A percentile compares a stretch with the other conserved stretches of the same genome.
These are phyloP conservation scores for Malassezia obtusa DNA, from an alignment of 1,284 basidiomycete genomes.

Conservation along the genomic window DNA sequence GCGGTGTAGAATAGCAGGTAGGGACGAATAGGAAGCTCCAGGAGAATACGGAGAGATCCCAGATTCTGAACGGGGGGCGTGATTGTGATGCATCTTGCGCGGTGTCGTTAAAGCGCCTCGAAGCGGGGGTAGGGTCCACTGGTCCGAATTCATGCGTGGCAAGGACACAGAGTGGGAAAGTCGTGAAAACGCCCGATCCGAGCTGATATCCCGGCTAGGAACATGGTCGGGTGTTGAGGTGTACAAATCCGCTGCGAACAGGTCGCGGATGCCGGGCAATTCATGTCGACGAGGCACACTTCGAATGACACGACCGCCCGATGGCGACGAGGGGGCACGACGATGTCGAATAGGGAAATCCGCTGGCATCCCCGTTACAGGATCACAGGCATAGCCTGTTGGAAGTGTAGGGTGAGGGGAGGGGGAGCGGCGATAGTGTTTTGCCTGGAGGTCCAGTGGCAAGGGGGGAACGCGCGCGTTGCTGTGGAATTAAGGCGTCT, in stretches of 20 bases:
- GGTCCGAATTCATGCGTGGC: neutral
- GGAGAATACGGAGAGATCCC: neutral
- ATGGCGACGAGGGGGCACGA: neutral
- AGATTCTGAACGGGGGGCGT: neutral
- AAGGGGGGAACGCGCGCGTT: too few species aligned
- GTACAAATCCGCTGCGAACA: neutral
- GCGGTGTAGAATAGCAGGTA: neutral
- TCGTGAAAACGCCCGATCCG: neutral
- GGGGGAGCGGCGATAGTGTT: too few species aligned
- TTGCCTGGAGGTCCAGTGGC: too few species aligned
- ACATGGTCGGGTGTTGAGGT: neutral
- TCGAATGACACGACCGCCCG: neutral
- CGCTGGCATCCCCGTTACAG: neutral
- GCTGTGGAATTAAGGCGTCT: too few species aligned
- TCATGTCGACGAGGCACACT: neutral
- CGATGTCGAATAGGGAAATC: neutral
- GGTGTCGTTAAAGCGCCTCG: neutral
- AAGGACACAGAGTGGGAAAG: neutral
- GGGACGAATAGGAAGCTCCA: neutral
- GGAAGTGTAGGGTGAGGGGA: too few species aligned
- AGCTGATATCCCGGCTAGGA: neutral
- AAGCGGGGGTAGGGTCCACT: neutral
- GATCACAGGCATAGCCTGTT: neutral
- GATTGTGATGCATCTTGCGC: neutral
- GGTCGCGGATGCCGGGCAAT: conserved; percentile 7